A percentile compares a stretch with the other conserved stretches of the same genome.
Conservation (phyloP, 2,329 filamentous ascomycete genomes). For the Fusarium ramigenum region DNA sequence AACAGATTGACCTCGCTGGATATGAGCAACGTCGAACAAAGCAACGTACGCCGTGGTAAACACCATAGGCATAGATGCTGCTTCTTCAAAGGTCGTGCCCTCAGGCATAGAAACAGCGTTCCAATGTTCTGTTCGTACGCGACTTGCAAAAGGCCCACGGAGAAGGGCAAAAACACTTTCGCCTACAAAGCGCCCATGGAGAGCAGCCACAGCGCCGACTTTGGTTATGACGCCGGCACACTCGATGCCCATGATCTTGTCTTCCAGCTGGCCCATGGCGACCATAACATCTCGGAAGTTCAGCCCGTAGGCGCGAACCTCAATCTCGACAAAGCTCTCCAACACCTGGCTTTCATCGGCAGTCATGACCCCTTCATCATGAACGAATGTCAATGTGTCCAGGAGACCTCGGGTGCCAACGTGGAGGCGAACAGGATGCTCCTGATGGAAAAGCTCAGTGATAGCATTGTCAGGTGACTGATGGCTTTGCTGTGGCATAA, state of each 20-base stretch:
- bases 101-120: not conserved
- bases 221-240: not conserved
- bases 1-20: constrained; percentile 34
- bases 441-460: not conserved
- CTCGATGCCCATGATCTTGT: not conserved
- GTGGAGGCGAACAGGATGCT: not conserved
- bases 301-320: not conserved
- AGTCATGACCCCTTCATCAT: not conserved
- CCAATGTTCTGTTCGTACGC: not conserved
- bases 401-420: not conserved
- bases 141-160: not conserved
- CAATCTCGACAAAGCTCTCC: not conserved
- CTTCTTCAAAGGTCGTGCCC: not conserved
- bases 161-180: not conserved
- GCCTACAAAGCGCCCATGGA: not conserved
- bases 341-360: not conserved
- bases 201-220: not conserved
- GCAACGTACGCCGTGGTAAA: constrained; percentile 15
- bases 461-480: not conserved
- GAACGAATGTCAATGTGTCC: not conserved
- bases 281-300: not conserved
- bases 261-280: not conserved
- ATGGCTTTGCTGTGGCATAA: not conserved
- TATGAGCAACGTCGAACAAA: not conserved
- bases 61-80: constrained; percentile 11